phyloP scores from a whole-genome alignment of 352 stramenopile species.

The Phytopythium montanum region DNA sequence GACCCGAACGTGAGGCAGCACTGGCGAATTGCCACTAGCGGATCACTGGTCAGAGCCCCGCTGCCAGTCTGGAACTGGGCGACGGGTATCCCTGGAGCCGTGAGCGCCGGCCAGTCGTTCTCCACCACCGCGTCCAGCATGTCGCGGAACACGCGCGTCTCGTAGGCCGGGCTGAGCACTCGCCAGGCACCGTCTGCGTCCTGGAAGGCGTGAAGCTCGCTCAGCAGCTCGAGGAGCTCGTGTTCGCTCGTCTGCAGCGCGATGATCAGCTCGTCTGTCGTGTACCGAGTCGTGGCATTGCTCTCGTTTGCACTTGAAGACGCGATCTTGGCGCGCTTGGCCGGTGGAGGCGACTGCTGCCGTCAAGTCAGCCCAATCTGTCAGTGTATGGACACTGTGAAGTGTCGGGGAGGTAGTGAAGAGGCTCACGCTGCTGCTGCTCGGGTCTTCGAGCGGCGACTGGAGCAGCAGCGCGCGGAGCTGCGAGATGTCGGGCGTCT shows the following conservation, averaged over 20 bases:
- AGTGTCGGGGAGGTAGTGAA: background rate
- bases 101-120: slow-evolving; percentile 60
- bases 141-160: slow-evolving; percentile 57
- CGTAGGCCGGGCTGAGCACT: slow-evolving; percentile 51
- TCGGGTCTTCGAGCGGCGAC: slow-evolving; percentile 47
- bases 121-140: slow-evolving; percentile 74
- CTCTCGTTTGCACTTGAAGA: background rate
- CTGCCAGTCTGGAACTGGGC: slow-evolving; percentile 27
- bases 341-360: slow-evolving; percentile 4
- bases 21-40: slow-evolving; percentile 56
- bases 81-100: slow-evolving; percentile 34
- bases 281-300: slow-evolving; percentile 38
- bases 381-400: background rate
- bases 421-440: slow-evolving; percentile 8
- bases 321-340: slow-evolving; percentile 43
- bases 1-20: slow-evolving; percentile 67
- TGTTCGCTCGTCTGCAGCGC: slow-evolving; percentile 59
- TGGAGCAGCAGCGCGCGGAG: slow-evolving; percentile 55
- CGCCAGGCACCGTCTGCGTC: slow-evolving; percentile 60
- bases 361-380: background rate
- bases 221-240: slow-evolving; percentile 58
- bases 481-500: slow-evolving; percentile 47
- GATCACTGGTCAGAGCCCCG: slow-evolving; percentile 25
- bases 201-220: slow-evolving; percentile 63
- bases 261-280: slow-evolving; percentile 54